Evolutionary conservation across 2,329 filamentous ascomycete species (phyloP).

Genomic region (Paecilomyces formosus): DNA sequence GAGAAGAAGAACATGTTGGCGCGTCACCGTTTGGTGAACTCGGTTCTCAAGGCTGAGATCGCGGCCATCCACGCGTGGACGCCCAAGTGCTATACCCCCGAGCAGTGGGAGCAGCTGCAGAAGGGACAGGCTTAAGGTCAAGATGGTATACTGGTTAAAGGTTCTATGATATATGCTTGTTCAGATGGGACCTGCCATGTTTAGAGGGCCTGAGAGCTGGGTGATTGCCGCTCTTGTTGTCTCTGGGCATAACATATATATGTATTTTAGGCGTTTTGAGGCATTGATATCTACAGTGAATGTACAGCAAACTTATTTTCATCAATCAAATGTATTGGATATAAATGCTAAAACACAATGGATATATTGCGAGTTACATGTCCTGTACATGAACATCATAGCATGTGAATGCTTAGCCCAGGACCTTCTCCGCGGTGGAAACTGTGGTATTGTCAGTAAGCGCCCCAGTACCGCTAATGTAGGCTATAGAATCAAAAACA

Average conservation of each 20-base stretch:
- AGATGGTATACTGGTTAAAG: background rate
- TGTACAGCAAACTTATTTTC: background rate
- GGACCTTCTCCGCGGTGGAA: slow-evolving; percentile 43
- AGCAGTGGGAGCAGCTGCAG: slow-evolving; percentile 72
- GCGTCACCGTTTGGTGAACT: slow-evolving; percentile 79
- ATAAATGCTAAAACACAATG: background rate
- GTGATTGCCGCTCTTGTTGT: background rate
- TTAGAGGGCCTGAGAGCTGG: background rate
- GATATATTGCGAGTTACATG: background rate
- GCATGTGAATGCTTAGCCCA: slow-evolving; percentile 23
- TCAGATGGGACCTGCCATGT: background rate
- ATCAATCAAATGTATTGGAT: background rate
- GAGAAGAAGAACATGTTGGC: slow-evolving; percentile 68
- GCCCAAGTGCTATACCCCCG: slow-evolving; percentile 84
- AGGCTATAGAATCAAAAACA: slow-evolving; percentile 4
- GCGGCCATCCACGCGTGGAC: slow-evolving; percentile 91
- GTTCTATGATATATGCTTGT: background rate
- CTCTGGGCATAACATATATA: background rate
- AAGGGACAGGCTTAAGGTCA: slow-evolving; percentile 17
- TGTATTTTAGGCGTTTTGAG: slow-evolving; percentile 2
- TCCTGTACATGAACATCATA: background rate
- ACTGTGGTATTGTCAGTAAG: slow-evolving; percentile 22
- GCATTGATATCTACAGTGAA: background rate
- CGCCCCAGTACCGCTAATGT: background rate
- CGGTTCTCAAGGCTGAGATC: slow-evolving; percentile 76